These are phyloP conservation scores for Globisporangium cylindrosporum DNA, from an alignment of 352 stramenopile species.

Conservation along the genomic window DNA sequence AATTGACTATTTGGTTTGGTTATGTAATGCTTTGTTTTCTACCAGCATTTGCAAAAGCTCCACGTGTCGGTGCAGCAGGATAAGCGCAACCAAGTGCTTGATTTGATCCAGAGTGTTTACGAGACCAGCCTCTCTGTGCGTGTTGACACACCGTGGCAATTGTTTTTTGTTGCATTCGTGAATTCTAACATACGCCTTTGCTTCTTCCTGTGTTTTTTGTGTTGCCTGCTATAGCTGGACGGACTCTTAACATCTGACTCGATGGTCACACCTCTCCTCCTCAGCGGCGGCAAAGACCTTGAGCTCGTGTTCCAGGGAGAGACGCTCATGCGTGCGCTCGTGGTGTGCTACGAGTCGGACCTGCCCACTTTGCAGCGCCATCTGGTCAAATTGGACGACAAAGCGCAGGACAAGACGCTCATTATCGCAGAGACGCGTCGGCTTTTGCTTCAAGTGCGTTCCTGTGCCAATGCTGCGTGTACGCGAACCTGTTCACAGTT, in stretches of 20 bases:
- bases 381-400: constrained; percentile 42
- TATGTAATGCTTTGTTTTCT: neutral
- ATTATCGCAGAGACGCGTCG: constrained; percentile 50
- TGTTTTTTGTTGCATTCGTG: neutral
- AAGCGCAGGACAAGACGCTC: constrained; percentile 22
- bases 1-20: neutral
- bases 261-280: constrained; percentile 30
- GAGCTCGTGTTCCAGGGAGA: constrained; percentile 26
- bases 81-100: constrained; percentile 35
- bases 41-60: constrained; percentile 40
- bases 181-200: neutral
- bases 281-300: constrained; percentile 25
- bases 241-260: constrained; percentile 22
- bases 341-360: constrained; percentile 59
- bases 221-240: constrained; percentile 10
- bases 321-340: constrained; percentile 45
- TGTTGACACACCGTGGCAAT: neutral
- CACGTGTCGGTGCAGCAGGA: constrained; percentile 22
- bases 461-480: neutral
- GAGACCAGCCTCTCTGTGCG: constrained; percentile 48
- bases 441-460: constrained; percentile 36
- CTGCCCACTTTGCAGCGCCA: constrained; percentile 46
- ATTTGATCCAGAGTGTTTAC: constrained; percentile 39
- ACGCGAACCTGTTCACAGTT: neutral
- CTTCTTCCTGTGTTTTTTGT: neutral